Percentiles rank a stretch among this genome's conserved stretches.
phyloP scores from a whole-genome alignment of 306 rosid species.

The Dalbergia cochinchinensis region DNA sequence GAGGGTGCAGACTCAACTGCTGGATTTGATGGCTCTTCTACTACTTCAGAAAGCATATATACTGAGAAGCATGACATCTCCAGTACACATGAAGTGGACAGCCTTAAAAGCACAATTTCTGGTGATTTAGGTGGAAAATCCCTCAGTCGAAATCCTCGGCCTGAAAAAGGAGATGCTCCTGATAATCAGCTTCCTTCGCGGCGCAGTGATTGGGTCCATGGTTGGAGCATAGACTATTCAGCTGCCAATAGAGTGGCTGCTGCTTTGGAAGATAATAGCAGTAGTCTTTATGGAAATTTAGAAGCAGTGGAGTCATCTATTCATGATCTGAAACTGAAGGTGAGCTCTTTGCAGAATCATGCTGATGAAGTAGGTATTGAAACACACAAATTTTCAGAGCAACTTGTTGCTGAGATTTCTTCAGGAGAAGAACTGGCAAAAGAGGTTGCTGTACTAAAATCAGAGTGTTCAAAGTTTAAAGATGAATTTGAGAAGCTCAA shows the following conservation, averaged over 20 bases:
- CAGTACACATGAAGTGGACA: conserved; percentile 75
- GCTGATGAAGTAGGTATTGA: conserved; percentile 80
- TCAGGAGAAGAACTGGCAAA: conserved; percentile 78
- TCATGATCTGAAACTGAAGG: conserved; percentile 74
- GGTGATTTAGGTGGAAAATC: conserved; percentile 76
- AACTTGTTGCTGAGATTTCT: conserved; percentile 81
- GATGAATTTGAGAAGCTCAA: conserved; percentile 70
- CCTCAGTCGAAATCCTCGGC: conserved; percentile 69
- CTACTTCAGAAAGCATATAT: conserved; percentile 85
- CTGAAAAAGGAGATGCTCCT: conserved; percentile 71
- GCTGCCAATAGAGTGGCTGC: conserved; percentile 63
- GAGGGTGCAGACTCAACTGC: conserved; percentile 81
- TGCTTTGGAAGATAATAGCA: conserved; percentile 74
- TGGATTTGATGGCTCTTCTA: conserved; percentile 92
- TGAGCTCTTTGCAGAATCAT: conserved; percentile 71
- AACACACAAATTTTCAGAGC: conserved; percentile 67
- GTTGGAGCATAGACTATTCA: conserved; percentile 78
- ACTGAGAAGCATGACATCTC: conserved; percentile 86
- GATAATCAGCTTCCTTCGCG: conserved; percentile 62
- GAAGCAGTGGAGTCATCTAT: conserved; percentile 84
- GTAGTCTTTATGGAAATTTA: conserved; percentile 71
- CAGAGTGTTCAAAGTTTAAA: conserved; percentile 82
- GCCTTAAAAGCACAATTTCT: conserved; percentile 75
- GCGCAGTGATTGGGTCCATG: conserved; percentile 74
- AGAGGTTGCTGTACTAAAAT: conserved; percentile 76